Base-by-base conservation (phyloP, 2,329 filamentous ascomycete genomes). In the Fusarium newnesense region DNA sequence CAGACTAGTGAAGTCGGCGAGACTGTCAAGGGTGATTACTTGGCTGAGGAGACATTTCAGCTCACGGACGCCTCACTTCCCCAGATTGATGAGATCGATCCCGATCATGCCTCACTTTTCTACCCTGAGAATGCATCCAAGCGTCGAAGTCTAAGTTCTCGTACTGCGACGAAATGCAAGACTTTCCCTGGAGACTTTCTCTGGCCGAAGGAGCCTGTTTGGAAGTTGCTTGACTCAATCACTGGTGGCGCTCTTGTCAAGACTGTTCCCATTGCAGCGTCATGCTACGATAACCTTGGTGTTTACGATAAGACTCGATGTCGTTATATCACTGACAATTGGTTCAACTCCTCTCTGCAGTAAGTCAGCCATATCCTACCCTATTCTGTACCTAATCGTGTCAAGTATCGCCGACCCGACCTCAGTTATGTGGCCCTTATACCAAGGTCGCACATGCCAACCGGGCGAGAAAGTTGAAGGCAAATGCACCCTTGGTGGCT, bases 371-470 rank as follows among this genome's bases (percentile, higher is more conserved):
- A 2, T 28, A 21, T 13, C 12, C 19, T 8, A 7, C 19, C 1
- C 37, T 5, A 13, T 10, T 6, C 52, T 7, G 12, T 0, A 11
- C 34, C 67, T 76, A 56, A 76, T 42, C 11, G 1, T 4, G 3
- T 0, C 21, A 4, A 83, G 81, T 64, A 77, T 79, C 18, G 60
- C 75, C 8, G 81, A 85, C 58, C 83, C 84, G 5, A 81, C 82
- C 13, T 84, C 83, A 4, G 73, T 82, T 52, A 84, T 84, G 80
- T 84, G 79, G 67, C 82, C 83, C 7, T 59, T 85, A 7, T 85
- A 80, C 67, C 75, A 84, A 71, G 83, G 83, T 9, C 72, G 76
- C 9, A 84, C 83, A 19, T 85, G 83, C 34, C 69, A 78, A 64
- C 81, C 81, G 3, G 65, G 71, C 30, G 75, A 79, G 26, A 66